Evolutionary conservation across 2,329 filamentous ascomycete genomes (phyloP).

Genomic region (Talaromyces sp.): DNA sequence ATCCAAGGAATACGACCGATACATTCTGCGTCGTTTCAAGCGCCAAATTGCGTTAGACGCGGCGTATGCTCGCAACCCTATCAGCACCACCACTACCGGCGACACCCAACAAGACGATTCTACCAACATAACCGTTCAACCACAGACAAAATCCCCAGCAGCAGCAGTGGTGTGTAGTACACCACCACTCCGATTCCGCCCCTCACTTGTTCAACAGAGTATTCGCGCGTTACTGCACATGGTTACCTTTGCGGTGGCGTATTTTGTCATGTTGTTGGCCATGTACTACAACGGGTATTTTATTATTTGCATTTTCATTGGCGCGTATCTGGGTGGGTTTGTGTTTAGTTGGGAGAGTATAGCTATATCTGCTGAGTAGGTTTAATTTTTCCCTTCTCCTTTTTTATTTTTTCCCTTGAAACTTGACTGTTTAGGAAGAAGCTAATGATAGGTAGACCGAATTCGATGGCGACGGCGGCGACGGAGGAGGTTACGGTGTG

Average conservation of each 20-base stretch:
- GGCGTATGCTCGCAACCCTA: neutral
- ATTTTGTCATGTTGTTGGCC: slow-evolving; percentile 67
- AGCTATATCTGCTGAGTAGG: slow-evolving; percentile 7
- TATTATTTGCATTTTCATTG: slow-evolving; percentile 75
- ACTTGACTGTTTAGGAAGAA: neutral
- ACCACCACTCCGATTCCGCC: slow-evolving; percentile 32
- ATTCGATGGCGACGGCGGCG: slow-evolving; percentile 1
- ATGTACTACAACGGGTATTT: slow-evolving; percentile 68
- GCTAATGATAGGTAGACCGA: neutral
- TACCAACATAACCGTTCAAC: neutral
- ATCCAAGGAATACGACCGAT: slow-evolving; percentile 66
- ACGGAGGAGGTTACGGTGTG: slow-evolving; percentile 10
- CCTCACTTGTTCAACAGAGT: slow-evolving; percentile 59
- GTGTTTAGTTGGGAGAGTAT: slow-evolving; percentile 63
- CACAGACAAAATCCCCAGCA: neutral
- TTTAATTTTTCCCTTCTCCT: neutral
- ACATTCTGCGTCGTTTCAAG: slow-evolving; percentile 47
- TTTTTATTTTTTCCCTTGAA: neutral
- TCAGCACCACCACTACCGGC: neutral
- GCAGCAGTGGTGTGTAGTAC: neutral
- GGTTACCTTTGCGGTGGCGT: slow-evolving; percentile 67
- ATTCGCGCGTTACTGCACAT: slow-evolving; percentile 63
- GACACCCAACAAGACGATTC: too few relatives aligned
- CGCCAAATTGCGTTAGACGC: slow-evolving; percentile 15
- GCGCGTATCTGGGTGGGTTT: slow-evolving; percentile 66